Base-by-base conservation (phyloP, 2,329 filamentous ascomycete species). In the Blastomyces parvus region DNA sequence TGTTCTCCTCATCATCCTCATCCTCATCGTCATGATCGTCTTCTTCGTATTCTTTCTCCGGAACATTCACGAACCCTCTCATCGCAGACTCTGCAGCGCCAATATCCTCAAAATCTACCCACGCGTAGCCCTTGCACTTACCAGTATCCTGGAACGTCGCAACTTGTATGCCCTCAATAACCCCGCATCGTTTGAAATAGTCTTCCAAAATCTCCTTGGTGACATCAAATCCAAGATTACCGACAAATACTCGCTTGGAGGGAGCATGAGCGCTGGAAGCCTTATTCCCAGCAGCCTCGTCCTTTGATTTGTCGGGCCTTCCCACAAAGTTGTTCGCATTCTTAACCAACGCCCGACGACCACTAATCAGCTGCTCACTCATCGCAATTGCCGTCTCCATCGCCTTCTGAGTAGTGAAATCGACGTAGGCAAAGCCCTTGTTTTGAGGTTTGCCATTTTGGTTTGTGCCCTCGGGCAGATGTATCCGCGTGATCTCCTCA, bases 91-190 rank as follows among this genome's bases (percentile, higher is more conserved):
- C 84, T 0, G 91, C 91, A 0, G 88, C 84, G 63, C 89, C 86
- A 13, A 92, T 73, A 60, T 91, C 86, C 72, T 88, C 87, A 76
- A 97, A 99, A 66, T 90, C 90, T 65, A 99, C 86, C 92, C 94
- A 99, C 6, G 88, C 94, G 77, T 88, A 99, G 22, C 94, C 95
- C 79, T 97, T 97, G 81, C 94, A 99, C 79, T 97, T 99, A 53
- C 94, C 94, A 25, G 88, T 88, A 75, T 99, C 95, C 76, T 97
- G 90, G 73, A 99, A 99, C 0, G 92, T 96, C 2, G 94, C 94
- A 68, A 97, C 81, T 77, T 96, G 93, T 67, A 91, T 84, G 79
- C 89, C 89, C 61, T 87, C 85, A 66, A 97, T 85, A 66, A 87
- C 82, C 60, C 94, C 94, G 73, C 93, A 97, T 74, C 88, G 90